Base-by-base conservation (phyloP, 1,284 basidiomycete species). In the Heterobasidion parviporum region DNA sequence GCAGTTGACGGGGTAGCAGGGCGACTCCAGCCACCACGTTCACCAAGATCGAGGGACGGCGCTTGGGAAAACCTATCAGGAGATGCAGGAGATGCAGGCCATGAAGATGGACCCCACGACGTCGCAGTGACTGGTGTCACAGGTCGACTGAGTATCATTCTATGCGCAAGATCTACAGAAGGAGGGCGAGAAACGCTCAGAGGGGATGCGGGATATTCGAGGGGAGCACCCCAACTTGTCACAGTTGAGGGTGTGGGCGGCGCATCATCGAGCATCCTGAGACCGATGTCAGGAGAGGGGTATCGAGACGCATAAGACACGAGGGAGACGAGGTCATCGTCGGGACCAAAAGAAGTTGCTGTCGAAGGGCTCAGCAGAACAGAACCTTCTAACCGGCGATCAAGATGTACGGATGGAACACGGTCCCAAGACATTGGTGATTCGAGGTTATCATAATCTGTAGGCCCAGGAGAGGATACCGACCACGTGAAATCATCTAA, bases 401-500 rank as follows among this genome's bases (percentile, higher is more conserved):
- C 79, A 44, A 87, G 63, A 62, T 85, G 80, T n/a, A 87, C 69
- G 15, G 83, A 85, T 15, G 71, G 71, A 35, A 72, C 62, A 53
- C 67, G 68, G 59, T 54, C 53, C 10, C 20, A 59, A 35, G 55
- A 55, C 9, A 55, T 20, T 20, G 55, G 44, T n/a, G 58, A 59
- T 44, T 72, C 65, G 18, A 70, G 62, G 52, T 74, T 70, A 49
- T 70, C 67, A 56, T 78, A 77, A 26, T 68, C 65, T 8, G 69
- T 71, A 34, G 86, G 86, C 10, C 87, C 85, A 3, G 69, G 70
- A 8, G 87, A 89, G 7, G 83, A 83, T 32, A 81, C 74, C 6
- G 85, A 87, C 83, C 86, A 89, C 9, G 75, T 66, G 63, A 79
- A 89, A 60, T 88, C 85, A 47, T 81, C 80, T 16, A 85, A 67